Evolutionary conservation across 2,329 filamentous ascomycete genomes (phyloP), one percentile per base, ranked within the genome.

Genomic region (Aspergillus quadrilineatus): DNA sequence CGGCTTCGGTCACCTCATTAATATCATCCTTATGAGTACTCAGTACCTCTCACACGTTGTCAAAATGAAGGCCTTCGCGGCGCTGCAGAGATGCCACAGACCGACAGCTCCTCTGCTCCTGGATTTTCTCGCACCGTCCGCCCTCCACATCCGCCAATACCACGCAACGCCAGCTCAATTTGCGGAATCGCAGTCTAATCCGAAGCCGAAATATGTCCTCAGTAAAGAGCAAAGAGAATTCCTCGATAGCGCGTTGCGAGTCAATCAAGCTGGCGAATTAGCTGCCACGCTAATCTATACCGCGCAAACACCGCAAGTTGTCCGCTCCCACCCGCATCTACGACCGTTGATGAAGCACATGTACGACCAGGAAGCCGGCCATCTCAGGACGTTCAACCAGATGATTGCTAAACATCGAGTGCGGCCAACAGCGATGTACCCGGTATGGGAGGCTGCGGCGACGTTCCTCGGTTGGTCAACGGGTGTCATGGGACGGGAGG

Each of bases 261-360:
- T 99, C 56, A 97, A 99, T 75, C 94, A 99, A 77, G 92, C 94
- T 26, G 94, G 94, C 70, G 94, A 99, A 77, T 85, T 99, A n/a
- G 94, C 94, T 53, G 94, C 94, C 30, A 93, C 90, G 28, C 85
- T 96, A 55, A 99, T 99, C 74, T 99, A 97, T 79, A 86, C 85
- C 1, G 87, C 90, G 1, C 94, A 99, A 74, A 93, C 86, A 0
- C 91, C 92, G 0, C 84, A 87, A n/a, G 78, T 97, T 51, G 81
- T 91, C 55, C 83, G 85, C 63, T 84, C 88, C 4, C 88, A 97
- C 72, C 93, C 94, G 1, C 89, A 96, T 70, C 86, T 99, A 15
- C 88, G 90, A 6, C 89, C 91, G 0, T 78, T 97, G 32, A 96
- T 99, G 91, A 85, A 87, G 66, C 94, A 97, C 81, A 99, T 99